Evolutionary conservation across 2,329 filamentous ascomycete genomes (phyloP).

Genomic region (Meredithiella fracta): DNA sequence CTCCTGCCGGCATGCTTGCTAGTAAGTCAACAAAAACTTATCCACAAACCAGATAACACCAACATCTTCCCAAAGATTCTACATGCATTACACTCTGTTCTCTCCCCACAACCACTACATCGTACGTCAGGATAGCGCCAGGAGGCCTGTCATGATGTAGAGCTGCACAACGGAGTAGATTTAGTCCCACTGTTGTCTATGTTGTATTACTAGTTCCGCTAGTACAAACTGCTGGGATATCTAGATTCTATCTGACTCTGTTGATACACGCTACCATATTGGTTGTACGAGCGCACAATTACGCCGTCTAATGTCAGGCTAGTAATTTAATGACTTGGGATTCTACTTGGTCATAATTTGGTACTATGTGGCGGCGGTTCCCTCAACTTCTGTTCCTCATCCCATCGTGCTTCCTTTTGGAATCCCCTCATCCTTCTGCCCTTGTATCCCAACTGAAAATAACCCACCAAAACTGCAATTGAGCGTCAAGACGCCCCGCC

Average conservation of each 20-base stretch:
- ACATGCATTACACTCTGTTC: not conserved
- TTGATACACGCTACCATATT: not conserved
- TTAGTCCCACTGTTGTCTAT: no score
- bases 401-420: not conserved
- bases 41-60: not conserved
- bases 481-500: not conserved
- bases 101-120: not conserved
- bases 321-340: not conserved
- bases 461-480: not conserved
- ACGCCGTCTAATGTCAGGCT: not conserved
- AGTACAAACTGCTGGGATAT: no score
- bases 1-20: slow-evolving; percentile 49
- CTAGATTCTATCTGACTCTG: no score
- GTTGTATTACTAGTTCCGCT: no score
- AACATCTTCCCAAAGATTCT: not conserved
- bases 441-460: not conserved
- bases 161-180: no score
- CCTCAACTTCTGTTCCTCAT: not conserved
- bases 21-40: slow-evolving; percentile 32
- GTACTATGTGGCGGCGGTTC: not conserved
- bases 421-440: not conserved
- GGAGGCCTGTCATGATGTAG: no score
- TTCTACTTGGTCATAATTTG: not conserved
- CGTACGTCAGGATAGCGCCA: no score
- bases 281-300: not conserved